Conservation (phyloP, 2,329 filamentous ascomycete genomes). For the Penicillium sp. region DNA sequence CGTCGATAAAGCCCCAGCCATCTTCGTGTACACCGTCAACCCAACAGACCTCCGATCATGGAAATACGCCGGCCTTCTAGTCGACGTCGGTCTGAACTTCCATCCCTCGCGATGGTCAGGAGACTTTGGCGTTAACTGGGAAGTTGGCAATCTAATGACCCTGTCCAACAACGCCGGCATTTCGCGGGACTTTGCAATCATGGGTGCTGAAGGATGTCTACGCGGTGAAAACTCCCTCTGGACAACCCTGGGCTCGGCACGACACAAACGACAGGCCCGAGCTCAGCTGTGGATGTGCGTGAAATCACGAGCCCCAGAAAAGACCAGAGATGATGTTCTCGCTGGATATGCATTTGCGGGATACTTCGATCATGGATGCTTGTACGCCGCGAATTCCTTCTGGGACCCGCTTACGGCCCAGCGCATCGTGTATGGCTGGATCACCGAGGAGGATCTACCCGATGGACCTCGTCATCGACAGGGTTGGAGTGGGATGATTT, state of each 20-base stretch:
- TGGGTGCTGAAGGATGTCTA: slow-evolving; percentile 50
- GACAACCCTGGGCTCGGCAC: slow-evolving; percentile 10
- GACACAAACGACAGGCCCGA: slow-evolving; percentile 30
- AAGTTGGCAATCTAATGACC: slow-evolving; percentile 52
- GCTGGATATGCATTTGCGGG: slow-evolving; percentile 47
- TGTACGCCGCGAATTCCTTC: slow-evolving; percentile 55
- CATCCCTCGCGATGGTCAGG: slow-evolving; percentile 51
- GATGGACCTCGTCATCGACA: slow-evolving; percentile 47
- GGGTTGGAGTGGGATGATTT: slow-evolving; percentile 54
- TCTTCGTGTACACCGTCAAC: slow-evolving; percentile 51
- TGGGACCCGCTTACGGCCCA: slow-evolving; percentile 46
- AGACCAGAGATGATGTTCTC: slow-evolving; percentile 14
- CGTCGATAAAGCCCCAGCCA: slow-evolving; percentile 44
- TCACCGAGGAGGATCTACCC: slow-evolving; percentile 54
- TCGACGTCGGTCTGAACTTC: slow-evolving; percentile 45
- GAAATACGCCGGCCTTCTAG: slow-evolving; percentile 49
- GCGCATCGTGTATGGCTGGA: slow-evolving; percentile 53
- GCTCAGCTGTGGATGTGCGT: slow-evolving; percentile 52
- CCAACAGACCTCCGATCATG: slow-evolving; percentile 46
- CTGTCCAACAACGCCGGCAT: slow-evolving; percentile 37
- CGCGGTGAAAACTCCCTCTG: slow-evolving; percentile 7
- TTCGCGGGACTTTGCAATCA: slow-evolving; percentile 47
- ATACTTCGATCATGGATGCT: slow-evolving; percentile 51
- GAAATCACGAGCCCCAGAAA: slow-evolving; percentile 17
- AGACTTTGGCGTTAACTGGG: slow-evolving; percentile 56